Conservation (phyloP, 2,329 filamentous ascomycete genomes). For the Trichophyton rubrum region DNA sequence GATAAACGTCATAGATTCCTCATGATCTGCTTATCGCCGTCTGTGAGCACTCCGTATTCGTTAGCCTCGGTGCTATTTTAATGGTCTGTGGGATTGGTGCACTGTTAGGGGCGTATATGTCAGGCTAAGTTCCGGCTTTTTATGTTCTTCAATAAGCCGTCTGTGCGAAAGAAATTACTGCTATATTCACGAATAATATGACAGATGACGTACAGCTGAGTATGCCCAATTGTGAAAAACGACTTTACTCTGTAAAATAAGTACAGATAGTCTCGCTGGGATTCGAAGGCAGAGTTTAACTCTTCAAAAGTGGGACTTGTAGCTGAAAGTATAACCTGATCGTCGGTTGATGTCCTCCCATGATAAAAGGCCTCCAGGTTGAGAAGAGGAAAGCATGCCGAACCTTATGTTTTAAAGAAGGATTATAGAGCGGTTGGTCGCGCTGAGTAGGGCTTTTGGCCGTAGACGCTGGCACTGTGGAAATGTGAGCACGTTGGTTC, state of each 20-base stretch:
- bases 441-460: not conserved
- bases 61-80: not conserved
- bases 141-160: not conserved
- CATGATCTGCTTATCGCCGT: not conserved
- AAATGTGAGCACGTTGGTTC: constrained; percentile 1
- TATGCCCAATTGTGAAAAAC: not conserved
- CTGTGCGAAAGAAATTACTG: not conserved
- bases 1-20: not conserved
- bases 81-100: not conserved
- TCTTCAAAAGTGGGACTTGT: not conserved
- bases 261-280: not conserved
- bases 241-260: not conserved
- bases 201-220: not conserved
- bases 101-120: not conserved
- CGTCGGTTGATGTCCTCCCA: not conserved
- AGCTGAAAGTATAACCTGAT: not conserved
- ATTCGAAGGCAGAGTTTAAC: not conserved
- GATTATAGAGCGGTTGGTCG: not conserved
- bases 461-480: not conserved
- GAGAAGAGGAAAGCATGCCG: not conserved
- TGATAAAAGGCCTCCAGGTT: not conserved
- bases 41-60: not conserved
- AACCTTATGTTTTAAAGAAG: not conserved
- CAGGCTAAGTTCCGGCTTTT: not conserved
- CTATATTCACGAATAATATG: not conserved